Evolutionary conservation across 495 filamentous ascomycete species (phyloP).

Genomic region (Echria macrotheca): DNA sequence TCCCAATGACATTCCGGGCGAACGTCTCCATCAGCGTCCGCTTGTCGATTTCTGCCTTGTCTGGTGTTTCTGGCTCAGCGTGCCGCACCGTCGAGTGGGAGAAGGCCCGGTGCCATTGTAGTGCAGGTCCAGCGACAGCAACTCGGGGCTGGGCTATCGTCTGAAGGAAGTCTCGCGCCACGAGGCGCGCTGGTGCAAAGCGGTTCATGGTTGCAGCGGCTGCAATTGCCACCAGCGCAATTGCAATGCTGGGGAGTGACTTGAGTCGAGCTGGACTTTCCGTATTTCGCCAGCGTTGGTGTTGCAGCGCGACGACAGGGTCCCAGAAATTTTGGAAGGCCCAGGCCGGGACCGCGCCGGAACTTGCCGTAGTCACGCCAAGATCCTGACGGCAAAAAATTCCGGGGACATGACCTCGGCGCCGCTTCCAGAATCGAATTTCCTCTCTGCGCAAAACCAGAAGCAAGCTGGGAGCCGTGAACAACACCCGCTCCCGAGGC

Average conservation of each 20-base stretch:
- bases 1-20: slow-evolving; percentile 2
- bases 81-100: slow-evolving; percentile 28
- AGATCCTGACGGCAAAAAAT: slow-evolving; percentile 20
- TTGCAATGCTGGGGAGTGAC: slow-evolving; percentile 3
- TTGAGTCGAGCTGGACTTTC: background rate
- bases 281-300: background rate
- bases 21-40: slow-evolving; percentile 7
- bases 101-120: slow-evolving; percentile 38
- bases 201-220: slow-evolving; percentile 34
- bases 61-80: too few relatives aligned
- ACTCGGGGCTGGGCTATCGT: slow-evolving; percentile 21
- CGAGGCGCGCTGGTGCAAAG: slow-evolving; percentile 37
- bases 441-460: slow-evolving; percentile 1
- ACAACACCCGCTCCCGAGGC: slow-evolving; percentile 3
- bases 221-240: slow-evolving; percentile 2
- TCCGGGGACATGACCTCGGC: slow-evolving; percentile 6
- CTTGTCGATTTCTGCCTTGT: background rate
- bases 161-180: slow-evolving; percentile 37
- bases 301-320: background rate
- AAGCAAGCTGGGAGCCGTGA: background rate
- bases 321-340: slow-evolving; percentile 16
- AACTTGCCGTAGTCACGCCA: slow-evolving; percentile 16
- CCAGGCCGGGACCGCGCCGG: slow-evolving; percentile 23
- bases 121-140: slow-evolving; percentile 17
- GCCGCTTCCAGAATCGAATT: background rate